These are phyloP conservation scores for Aspergillus campestris DNA, from an alignment of 495 filamentous ascomycete species.

Conservation along the genomic window DNA sequence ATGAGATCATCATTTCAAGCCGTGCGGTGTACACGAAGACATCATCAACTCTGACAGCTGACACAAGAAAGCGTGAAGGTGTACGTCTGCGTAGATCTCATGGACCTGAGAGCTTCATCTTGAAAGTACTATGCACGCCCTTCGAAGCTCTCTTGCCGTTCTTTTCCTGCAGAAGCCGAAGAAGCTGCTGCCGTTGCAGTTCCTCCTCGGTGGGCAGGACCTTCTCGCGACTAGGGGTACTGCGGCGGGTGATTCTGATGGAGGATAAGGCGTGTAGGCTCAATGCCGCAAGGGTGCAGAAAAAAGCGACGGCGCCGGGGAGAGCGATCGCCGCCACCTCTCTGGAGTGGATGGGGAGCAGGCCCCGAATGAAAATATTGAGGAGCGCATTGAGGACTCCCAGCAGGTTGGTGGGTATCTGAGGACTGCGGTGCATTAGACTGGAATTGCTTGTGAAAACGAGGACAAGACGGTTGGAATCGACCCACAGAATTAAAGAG, in stretches of 20 bases:
- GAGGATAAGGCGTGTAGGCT: conserved; percentile 17
- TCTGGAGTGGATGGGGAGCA: conserved; percentile 17
- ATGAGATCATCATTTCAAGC: too few relatives aligned
- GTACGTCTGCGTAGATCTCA: conserved; percentile 7
- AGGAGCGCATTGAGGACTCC: conserved; percentile 26
- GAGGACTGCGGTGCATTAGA: conserved; percentile 19
- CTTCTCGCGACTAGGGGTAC: conserved; percentile 8
- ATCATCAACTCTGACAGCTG: too few relatives aligned
- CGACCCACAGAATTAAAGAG: conserved; percentile 21
- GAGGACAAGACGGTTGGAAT: background rate
- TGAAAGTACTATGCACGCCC: conserved; percentile 25
- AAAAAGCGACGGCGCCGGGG: conserved; percentile 14
- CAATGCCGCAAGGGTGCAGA: conserved; percentile 20
- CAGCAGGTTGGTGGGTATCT: conserved; percentile 19
- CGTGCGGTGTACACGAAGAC: too few relatives aligned
- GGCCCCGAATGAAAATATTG: conserved; percentile 20
- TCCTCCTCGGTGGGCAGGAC: conserved; percentile 28
- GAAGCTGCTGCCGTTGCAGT: conserved; percentile 30
- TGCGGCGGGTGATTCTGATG: background rate
- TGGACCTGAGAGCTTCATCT: conserved; percentile 18
- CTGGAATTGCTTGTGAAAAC: background rate
- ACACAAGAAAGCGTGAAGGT: too few relatives aligned
- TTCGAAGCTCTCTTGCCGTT: conserved; percentile 11
- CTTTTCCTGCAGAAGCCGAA: conserved; percentile 20
- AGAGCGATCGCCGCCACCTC: conserved; percentile 19